A percentile compares a stretch with the other conserved stretches of the same genome.
phyloP scores from a whole-genome alignment of 768 basidiomycete species.

The Boletus patriciae region DNA sequence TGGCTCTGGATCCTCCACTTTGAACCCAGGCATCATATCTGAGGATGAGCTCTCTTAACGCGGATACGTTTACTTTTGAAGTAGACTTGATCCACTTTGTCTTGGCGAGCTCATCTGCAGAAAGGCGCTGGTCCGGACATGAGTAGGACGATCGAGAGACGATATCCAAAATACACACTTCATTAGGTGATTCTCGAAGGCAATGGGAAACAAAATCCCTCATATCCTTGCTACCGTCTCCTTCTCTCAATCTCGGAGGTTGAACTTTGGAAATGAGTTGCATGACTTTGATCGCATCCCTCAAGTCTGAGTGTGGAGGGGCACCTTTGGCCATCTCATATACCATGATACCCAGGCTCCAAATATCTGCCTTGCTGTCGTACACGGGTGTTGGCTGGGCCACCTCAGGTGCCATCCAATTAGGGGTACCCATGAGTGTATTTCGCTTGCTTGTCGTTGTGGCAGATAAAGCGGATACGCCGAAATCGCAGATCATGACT shows the following conservation, averaged over 20 bases:
- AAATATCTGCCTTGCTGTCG: constrained; percentile 97
- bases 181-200: constrained; percentile 75
- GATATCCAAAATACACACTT: constrained; percentile 48
- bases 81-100: constrained; percentile 87
- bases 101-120: constrained; percentile 86
- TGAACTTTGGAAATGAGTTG: constrained; percentile 84
- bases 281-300: constrained; percentile 82
- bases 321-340: constrained; percentile 97
- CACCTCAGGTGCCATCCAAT: constrained; percentile 99
- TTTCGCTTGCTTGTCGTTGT: constrained; percentile 88
- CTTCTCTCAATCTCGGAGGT: constrained; percentile 77
- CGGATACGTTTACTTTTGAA: constrained; percentile 62
- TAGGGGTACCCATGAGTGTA: constrained; percentile 94
- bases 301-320: constrained; percentile 86
- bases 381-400: constrained; percentile 87
- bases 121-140: constrained; percentile 58
- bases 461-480: constrained; percentile 89
- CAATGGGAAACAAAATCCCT: constrained; percentile 84
- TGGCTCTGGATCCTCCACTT: constrained; percentile 70
- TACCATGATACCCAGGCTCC: constrained; percentile 95
- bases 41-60: constrained; percentile 77
- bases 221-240: constrained; percentile 80
- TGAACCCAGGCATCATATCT: constrained; percentile 74
- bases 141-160: background rate
- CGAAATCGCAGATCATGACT: constrained; percentile 97